These are phyloP conservation scores for Heliamphora pulchella DNA, from an alignment of 179 eudicot genomes.

Conservation along the genomic window DNA sequence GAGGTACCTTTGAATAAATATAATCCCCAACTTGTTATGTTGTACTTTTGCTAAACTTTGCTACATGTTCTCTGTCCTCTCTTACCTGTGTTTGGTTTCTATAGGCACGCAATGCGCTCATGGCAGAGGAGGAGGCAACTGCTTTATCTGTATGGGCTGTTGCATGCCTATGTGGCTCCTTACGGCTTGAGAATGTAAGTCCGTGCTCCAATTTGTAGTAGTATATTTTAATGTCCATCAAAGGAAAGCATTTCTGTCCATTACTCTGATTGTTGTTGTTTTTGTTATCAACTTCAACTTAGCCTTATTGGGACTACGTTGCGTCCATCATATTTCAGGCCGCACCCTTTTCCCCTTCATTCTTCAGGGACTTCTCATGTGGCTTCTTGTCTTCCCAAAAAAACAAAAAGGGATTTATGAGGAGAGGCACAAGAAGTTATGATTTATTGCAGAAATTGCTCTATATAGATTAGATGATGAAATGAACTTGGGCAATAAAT, in stretches of 20 bases:
- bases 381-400: background rate
- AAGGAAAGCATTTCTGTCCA: background rate
- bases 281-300: constrained; percentile 5
- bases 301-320: background rate
- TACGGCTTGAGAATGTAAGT: constrained; percentile 88
- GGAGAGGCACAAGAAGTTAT: background rate
- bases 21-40: background rate
- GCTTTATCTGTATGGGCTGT: constrained; percentile 77
- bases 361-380: background rate
- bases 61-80: background rate
- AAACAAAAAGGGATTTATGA: background rate
- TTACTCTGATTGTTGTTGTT: background rate
- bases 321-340: background rate
- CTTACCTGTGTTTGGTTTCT: constrained; percentile 2
- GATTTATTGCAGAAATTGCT: background rate
- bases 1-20: constrained; percentile 44
- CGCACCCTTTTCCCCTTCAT: background rate
- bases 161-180: constrained; percentile 81
- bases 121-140: constrained; percentile 88
- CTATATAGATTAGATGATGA: background rate
- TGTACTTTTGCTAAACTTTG: constrained; percentile 1
- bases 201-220: constrained; percentile 6
- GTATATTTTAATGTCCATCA: background rate
- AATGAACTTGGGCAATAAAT: background rate
- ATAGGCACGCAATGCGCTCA: constrained; percentile 57